Conservation (phyloP, 208 protist species). For the Phytomonas sp. region DNA sequence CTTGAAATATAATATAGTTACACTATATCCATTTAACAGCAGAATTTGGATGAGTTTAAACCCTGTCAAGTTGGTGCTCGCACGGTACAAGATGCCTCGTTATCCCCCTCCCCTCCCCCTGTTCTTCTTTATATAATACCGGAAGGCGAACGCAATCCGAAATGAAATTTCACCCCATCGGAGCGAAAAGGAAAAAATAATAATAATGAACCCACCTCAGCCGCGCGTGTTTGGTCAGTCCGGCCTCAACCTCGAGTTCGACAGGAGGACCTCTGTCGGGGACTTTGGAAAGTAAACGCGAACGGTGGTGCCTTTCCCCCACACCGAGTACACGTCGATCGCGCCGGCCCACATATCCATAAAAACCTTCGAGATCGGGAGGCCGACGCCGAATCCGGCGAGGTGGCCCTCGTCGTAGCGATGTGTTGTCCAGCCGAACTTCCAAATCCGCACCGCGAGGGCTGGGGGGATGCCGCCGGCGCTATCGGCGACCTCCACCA, state of each 20-base stretch:
- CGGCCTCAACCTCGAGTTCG: slow-evolving; percentile 6
- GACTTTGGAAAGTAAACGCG: slow-evolving; percentile 74
- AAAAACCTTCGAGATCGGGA: slow-evolving; percentile 81
- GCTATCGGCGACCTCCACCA: slow-evolving; percentile 63
- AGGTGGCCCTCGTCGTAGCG: slow-evolving; percentile 50
- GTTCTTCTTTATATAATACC: too few species aligned
- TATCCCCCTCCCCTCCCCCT: too few species aligned
- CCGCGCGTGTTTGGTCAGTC: too few species aligned
- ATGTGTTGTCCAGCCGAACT: slow-evolving; percentile 84
- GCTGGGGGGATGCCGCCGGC: slow-evolving; percentile 49
- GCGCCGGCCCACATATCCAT: slow-evolving; percentile 75
- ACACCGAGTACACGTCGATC: slow-evolving; percentile 57
- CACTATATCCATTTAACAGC: too few species aligned
- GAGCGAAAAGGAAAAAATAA: too few species aligned
- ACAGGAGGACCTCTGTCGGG: slow-evolving; percentile 48
- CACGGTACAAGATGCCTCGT: too few species aligned
- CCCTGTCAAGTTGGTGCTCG: too few species aligned
- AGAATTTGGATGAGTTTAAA: too few species aligned
- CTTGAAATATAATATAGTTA: too few species aligned
- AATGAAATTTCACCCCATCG: too few species aligned
- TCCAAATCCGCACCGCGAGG: slow-evolving; percentile 53
- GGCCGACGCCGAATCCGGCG: slow-evolving; percentile 71
- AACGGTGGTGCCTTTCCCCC: slow-evolving; percentile 46
- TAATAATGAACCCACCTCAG: too few species aligned
- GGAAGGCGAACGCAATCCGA: too few species aligned